Evolutionary conservation across 495 filamentous ascomycete genomes (phyloP), one percentile per base, ranked within the genome.

Genomic region (Tuber calosporum): DNA sequence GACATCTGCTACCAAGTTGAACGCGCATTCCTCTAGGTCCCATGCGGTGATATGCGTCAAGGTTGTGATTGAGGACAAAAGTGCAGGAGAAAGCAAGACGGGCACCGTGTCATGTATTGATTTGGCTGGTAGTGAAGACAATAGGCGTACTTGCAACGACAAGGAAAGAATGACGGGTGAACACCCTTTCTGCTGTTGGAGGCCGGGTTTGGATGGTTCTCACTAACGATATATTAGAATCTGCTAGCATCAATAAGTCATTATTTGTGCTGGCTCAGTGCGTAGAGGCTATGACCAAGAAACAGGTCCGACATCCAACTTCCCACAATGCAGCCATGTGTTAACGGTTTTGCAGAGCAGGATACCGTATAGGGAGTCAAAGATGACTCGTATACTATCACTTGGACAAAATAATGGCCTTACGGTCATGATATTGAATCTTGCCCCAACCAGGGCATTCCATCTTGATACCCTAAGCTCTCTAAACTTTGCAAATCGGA

Each of bases 191-290:
- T 68, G 13, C 36, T 19, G 9, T 22, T 17, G 20, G 53, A 17
- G 39, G 19, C 68, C 22, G n/a, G n/a, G 36, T 17, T 42, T 30
- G 36, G 20, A 37, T 42, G 43, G 20, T 22, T 17, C 43, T 68
- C 42, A 71, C 43, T 62, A 34, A 62, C 53, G 53, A 30, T 37
- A 42, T 26, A 38, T 87, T 96, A 2, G 95, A 99, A 82, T 97
- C 93, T n/a, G 93, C 94, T 2, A 96, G 93, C 81, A 99, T 99
- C 85, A 99, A 99, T 86, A 99, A 97, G 84, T 94, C 90, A 75
- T 86, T 99, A 17, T 99, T 99, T 78, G 93, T 97, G 41, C 84
- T 99, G 40, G 93, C 93, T 36, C 93, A 97, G 81, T 99, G 95
- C 79, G 93, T 98, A 66, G 95, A 99, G 83, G 95, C 95, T 20